phyloP scores from a whole-genome alignment of 1,284 basidiomycete genomes.

The Cutaneotrichosporon sp. region DNA sequence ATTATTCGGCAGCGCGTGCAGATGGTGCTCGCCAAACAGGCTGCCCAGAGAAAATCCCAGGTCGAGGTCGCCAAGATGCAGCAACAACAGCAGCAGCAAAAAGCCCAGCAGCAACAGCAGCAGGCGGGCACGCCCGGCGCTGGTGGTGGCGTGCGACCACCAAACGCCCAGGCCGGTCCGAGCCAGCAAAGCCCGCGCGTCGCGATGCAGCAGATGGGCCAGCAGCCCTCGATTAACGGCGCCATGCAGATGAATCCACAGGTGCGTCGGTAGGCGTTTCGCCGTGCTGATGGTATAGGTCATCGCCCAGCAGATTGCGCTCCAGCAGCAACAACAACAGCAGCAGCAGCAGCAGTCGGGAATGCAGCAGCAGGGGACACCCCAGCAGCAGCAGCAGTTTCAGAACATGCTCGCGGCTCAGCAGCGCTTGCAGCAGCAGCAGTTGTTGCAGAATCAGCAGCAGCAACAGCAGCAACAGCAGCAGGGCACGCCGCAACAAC shows the following conservation, averaged over 20 bases:
- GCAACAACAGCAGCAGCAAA: background rate
- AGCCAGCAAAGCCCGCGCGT: constrained; percentile 11
- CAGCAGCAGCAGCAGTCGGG: background rate
- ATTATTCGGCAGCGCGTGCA: constrained; percentile 30
- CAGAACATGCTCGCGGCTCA: constrained; percentile 14
- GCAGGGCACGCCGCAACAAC: constrained; percentile 13
- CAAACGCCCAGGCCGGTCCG: constrained; percentile 2
- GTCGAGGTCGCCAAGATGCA: constrained; percentile 2
- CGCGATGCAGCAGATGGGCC: constrained; percentile 3
- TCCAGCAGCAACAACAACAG: constrained; percentile 7
- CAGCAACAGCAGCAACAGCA: constrained; percentile 8
- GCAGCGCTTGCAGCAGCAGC: constrained; percentile 10
- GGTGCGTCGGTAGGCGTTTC: background rate
- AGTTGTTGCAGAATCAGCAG: constrained; percentile 6
- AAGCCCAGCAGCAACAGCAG: constrained; percentile 3
- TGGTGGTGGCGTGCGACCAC: background rate
- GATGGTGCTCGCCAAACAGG: constrained; percentile 6
- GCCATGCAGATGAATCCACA: constrained; percentile 18
- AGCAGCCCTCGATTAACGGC: constrained; percentile 11
- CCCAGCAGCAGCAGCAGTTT: constrained; percentile 17
- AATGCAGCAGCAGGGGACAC: constrained; percentile 1
- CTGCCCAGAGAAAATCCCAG: background rate
- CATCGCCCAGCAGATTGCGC: background rate
- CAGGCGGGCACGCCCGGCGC: background rate
- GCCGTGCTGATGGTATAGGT: background rate